Evolutionary conservation across 352 stramenopile species (phyloP).

Genomic region (Phytophthora pini): DNA sequence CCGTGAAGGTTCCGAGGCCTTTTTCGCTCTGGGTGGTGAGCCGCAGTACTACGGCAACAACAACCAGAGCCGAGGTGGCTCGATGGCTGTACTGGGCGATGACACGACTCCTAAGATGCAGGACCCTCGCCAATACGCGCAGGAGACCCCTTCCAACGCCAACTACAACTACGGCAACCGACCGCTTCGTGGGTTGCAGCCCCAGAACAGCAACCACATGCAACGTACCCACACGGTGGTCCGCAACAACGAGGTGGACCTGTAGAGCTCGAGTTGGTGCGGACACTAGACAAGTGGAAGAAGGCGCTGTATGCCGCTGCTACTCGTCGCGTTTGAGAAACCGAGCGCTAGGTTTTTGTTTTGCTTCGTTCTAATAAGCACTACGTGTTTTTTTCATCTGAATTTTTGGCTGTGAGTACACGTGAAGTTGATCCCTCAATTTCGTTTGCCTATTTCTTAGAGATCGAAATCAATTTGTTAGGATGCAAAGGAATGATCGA

Average conservation of each 20-base stretch:
- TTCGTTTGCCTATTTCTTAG: no score
- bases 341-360: slow-evolving; percentile 36
- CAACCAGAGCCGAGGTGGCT: slow-evolving; percentile 36
- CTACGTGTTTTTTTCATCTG: slow-evolving; percentile 21
- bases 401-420: slow-evolving; percentile 23
- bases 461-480: slow-evolving; percentile 23
- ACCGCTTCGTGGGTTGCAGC: slow-evolving; percentile 30
- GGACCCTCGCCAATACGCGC: slow-evolving; percentile 30
- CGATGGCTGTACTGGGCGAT: slow-evolving; percentile 45
- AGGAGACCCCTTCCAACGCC: slow-evolving; percentile 38
- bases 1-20: slow-evolving; percentile 52
- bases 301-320: slow-evolving; percentile 15
- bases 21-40: slow-evolving; percentile 55
- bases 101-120: slow-evolving; percentile 41
- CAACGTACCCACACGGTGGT: slow-evolving; percentile 34
- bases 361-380: slow-evolving; percentile 37
- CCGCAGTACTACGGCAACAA: slow-evolving; percentile 45
- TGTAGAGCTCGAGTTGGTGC: slow-evolving; percentile 27
- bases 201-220: slow-evolving; percentile 29
- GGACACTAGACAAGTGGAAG: slow-evolving; percentile 16
- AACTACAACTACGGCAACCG: slow-evolving; percentile 28
- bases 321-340: slow-evolving; percentile 28
- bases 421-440: slow-evolving; percentile 13
- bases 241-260: slow-evolving; percentile 59
- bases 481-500: slow-evolving; percentile 7